phyloP scores from a whole-genome alignment of 805 yeast species.

The Alloascoidea africana region DNA sequence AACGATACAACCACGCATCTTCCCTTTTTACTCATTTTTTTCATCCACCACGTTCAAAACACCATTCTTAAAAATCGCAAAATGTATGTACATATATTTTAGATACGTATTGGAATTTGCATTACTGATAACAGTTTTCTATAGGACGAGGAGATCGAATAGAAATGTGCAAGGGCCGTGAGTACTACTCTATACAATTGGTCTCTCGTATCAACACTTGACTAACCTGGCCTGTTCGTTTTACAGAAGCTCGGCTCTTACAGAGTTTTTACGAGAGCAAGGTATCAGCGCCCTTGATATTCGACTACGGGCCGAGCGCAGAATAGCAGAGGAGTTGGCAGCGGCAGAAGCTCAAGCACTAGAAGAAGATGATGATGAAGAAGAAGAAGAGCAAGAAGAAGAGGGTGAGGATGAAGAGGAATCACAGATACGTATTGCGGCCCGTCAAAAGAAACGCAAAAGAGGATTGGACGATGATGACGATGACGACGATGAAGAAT shows the following conservation, averaged over 20 bases:
- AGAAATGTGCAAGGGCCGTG: conserved; percentile 1
- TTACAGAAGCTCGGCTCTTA: conserved; percentile 63
- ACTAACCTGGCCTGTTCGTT: background rate
- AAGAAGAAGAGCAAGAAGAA: conserved; percentile 3
- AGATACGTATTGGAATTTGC: no score
- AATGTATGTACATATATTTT: no score
- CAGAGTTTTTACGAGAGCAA: conserved; percentile 76
- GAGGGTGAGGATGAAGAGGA: conserved; percentile 11
- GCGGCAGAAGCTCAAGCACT: conserved; percentile 8
- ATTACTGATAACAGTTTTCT: no score
- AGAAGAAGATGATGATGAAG: conserved; percentile 5
- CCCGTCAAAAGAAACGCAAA: conserved; percentile 26
- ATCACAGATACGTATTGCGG: conserved; percentile 22
- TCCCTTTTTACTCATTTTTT: no score
- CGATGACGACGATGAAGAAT: conserved; percentile 22
- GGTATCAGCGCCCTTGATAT: conserved; percentile 80
- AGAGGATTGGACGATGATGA: conserved; percentile 17
- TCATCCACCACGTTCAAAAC: no score
- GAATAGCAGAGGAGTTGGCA: conserved; percentile 20
- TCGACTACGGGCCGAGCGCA: conserved; percentile 20
- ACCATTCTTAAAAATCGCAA: no score
- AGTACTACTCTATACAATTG: background rate
- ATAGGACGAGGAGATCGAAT: background rate
- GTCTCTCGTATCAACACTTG: no score
- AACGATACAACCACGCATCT: no score